phyloP scores from a whole-genome alignment of 345 rosid species.

The Dimocarpus longan region DNA sequence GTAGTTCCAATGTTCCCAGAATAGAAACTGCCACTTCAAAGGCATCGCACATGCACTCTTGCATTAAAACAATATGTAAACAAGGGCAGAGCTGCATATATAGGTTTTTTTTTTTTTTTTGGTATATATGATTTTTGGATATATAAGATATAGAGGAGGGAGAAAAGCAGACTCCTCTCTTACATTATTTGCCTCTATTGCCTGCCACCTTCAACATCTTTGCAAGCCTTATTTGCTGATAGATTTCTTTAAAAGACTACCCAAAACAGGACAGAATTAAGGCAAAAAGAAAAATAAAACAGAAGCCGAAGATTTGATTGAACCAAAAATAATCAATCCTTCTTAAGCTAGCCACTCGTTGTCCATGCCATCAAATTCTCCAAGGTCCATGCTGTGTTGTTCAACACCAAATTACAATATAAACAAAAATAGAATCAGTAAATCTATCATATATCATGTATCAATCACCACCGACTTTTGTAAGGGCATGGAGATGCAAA shows the following conservation, averaged over 20 bases:
- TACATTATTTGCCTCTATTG: constrained; percentile 39
- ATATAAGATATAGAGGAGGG: not conserved
- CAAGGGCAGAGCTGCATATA: not conserved
- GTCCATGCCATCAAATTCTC: constrained; percentile 87
- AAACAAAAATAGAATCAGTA: constrained; percentile 19
- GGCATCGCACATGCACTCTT: not conserved
- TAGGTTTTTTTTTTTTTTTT: too few species aligned
- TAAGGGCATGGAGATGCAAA: not conserved
- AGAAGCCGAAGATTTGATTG: constrained; percentile 59
- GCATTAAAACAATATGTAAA: not conserved
- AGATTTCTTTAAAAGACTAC: constrained; percentile 16
- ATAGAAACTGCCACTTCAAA: not conserved
- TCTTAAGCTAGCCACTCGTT: constrained; percentile 90
- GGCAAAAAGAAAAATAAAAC: constrained; percentile 16
- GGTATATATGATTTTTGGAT: not conserved
- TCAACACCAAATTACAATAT: constrained; percentile 16
- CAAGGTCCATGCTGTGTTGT: constrained; percentile 82
- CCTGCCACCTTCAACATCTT: constrained; percentile 34
- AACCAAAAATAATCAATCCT: constrained; percentile 66
- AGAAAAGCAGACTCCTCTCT: constrained; percentile 18
- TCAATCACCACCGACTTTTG: constrained; percentile 25
- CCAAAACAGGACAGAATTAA: constrained; percentile 24
- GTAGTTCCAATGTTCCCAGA: not conserved
- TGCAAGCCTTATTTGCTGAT: constrained; percentile 49
- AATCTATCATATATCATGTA: constrained; percentile 4